phyloP scores from a whole-genome alignment of 169 alveolate species.

The Perkinsus olseni region DNA sequence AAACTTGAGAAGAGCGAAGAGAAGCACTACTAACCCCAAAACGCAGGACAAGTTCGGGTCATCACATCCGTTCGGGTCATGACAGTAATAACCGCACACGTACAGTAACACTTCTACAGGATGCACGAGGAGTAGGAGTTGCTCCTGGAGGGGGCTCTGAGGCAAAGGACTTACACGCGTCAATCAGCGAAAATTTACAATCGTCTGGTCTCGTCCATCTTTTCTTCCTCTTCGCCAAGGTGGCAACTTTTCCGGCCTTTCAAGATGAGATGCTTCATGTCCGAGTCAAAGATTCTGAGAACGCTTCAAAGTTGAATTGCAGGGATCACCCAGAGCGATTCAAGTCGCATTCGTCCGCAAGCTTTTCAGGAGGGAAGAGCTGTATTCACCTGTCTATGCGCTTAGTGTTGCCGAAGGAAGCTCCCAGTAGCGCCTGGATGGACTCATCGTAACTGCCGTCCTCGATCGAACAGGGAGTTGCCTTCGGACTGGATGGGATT shows the following conservation, averaged over 20 bases:
- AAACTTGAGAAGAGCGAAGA: not conserved
- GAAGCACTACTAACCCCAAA: not conserved
- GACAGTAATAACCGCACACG: not conserved
- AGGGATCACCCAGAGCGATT: no score
- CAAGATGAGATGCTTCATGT: not conserved
- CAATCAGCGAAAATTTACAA: not conserved
- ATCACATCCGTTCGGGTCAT: not conserved
- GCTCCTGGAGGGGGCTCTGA: not conserved
- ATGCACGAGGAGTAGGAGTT: not conserved
- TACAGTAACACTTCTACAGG: not conserved
- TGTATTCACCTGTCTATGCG: not conserved
- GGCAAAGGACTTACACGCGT: not conserved
- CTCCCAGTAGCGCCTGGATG: not conserved
- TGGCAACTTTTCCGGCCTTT: not conserved
- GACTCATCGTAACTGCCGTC: not conserved
- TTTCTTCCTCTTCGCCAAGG: not conserved
- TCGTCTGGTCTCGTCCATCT: not conserved
- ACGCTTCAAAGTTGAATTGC: not conserved
- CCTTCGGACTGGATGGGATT: not conserved
- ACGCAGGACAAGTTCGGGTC: not conserved
- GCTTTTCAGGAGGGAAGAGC: no score
- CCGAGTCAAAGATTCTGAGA: not conserved
- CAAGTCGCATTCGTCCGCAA: no score
- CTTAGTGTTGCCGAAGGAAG: not conserved
- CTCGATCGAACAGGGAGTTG: not conserved